Evolutionary conservation across 352 stramenopile species (phyloP).

Genomic region (Phytophthora sansomeana): DNA sequence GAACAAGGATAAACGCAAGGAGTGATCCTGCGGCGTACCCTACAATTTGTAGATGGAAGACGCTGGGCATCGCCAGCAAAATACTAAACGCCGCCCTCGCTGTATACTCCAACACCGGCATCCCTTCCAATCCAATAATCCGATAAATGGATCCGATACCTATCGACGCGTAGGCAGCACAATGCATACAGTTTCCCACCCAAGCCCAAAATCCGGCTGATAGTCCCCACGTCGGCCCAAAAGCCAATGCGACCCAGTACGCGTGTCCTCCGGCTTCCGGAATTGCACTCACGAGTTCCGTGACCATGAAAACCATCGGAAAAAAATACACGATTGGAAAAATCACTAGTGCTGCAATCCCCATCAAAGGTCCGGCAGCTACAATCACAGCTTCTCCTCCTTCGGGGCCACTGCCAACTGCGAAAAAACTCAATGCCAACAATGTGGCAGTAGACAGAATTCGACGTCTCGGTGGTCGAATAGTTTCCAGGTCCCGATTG

Average conservation of each 20-base stretch:
- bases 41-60: constrained; percentile 53
- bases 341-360: constrained; percentile 42
- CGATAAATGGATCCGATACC: constrained; percentile 43
- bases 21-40: constrained; percentile 41
- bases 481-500: constrained; percentile 9
- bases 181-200: constrained; percentile 83
- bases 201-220: constrained; percentile 87
- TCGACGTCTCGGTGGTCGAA: constrained; percentile 15
- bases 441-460: constrained; percentile 50
- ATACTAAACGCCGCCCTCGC: constrained; percentile 54
- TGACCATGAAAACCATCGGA: constrained; percentile 55
- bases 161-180: constrained; percentile 71
- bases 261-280: constrained; percentile 60
- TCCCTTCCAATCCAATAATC: constrained; percentile 10
- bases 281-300: constrained; percentile 58
- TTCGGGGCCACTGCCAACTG: constrained; percentile 51
- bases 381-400: constrained; percentile 53
- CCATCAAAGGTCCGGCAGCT: constrained; percentile 52
- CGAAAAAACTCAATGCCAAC: constrained; percentile 68
- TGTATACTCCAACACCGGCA: constrained; percentile 53
- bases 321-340: constrained; percentile 61
- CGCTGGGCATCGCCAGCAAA: constrained; percentile 54
- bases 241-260: constrained; percentile 75
- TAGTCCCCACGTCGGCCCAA: constrained; percentile 74
- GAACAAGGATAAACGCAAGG: constrained; percentile 43